Evolutionary conservation across 495 filamentous ascomycete species (phyloP), one percentile per base, ranked within the genome.

Genomic region (Aspergillus steynii): DNA sequence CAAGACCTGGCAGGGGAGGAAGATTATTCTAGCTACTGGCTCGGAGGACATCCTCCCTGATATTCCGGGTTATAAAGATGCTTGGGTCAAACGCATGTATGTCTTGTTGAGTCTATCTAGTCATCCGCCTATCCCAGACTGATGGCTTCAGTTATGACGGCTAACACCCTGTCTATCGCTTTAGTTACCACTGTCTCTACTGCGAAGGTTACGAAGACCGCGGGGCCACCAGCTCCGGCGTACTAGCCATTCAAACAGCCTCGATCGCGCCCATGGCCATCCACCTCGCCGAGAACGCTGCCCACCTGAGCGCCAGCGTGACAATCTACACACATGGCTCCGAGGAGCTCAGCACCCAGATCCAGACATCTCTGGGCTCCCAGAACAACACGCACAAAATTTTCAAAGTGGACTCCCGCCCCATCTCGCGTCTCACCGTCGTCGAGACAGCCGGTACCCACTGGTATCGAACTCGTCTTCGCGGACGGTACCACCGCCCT

Each of bases 21-120:
- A 82, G 58, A 20, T 84, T 1, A 68, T 81, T 2, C 62, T 85
- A 4, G 81, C 80, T 1, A 76, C 62, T n/a, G 83, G 82, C 0
- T 66, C 73, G 1, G 59, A 58, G 56, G 80, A 82, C 49, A 60
- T 67, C 7, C 67, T 64, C 29, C 69, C 73, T 4, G 50, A 76
- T 10, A 67, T 80, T 54, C 66, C 67, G 3, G 78, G 79, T 1
- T 79, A 76, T 59, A 60, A 29, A 15, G 74, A 78, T n/a, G 62
- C 67, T 49, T 82, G 77, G 77, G 74, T 68, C 0, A 62, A 65
- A 31, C 61, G 68, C n/a, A 77, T 82, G 78, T 74, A 59, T 62
- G 76, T 42, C 12, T 42, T 42, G 9, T 0, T 14, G 9, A 14
- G 10, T 42, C 9, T 42, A 42, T 1, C 20, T 20, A 20, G 20